Conservation (phyloP, 257 asterid species). For the Forsythia viridissima region DNA sequence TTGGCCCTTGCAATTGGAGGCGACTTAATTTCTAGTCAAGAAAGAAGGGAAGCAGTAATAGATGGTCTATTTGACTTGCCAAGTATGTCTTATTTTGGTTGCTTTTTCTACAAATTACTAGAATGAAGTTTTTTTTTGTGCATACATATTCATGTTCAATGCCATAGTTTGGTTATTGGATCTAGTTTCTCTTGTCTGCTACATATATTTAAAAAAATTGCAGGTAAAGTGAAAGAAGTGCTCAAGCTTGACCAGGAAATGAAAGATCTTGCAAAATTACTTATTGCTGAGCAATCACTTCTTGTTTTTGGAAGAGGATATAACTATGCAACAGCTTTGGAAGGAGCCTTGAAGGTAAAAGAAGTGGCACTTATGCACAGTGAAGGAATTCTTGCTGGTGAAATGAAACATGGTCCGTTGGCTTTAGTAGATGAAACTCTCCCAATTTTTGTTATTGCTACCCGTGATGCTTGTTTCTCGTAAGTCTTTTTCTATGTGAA, state of each 20-base stretch:
- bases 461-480: conserved; percentile 98
- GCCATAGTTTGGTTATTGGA: background rate
- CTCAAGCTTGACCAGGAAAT: conserved; percentile 90
- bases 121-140: background rate
- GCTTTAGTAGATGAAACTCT: conserved; percentile 96
- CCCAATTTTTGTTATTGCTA: conserved; percentile 88
- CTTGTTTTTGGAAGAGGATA: conserved; percentile 97
- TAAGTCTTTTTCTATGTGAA: conserved; percentile 24
- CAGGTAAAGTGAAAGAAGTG: conserved; percentile 86
- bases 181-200: conserved; percentile 12
- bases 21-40: conserved; percentile 74
- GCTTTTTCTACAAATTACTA: conserved; percentile 12
- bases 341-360: conserved; percentile 98
- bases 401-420: conserved; percentile 98
- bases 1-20: conserved; percentile 94
- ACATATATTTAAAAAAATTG: conserved; percentile 21
- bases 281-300: conserved; percentile 89
- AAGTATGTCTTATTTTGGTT: conserved; percentile 44
- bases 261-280: conserved; percentile 79
- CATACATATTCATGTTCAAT: background rate
- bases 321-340: conserved; percentile 91
- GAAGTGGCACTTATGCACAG: conserved; percentile 99
- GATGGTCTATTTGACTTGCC: conserved; percentile 92
- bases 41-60: conserved; percentile 81
- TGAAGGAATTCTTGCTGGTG: conserved; percentile 99